phyloP scores from a whole-genome alignment of 306 rosid genomes.

The Glycyrrhiza uralensis region DNA sequence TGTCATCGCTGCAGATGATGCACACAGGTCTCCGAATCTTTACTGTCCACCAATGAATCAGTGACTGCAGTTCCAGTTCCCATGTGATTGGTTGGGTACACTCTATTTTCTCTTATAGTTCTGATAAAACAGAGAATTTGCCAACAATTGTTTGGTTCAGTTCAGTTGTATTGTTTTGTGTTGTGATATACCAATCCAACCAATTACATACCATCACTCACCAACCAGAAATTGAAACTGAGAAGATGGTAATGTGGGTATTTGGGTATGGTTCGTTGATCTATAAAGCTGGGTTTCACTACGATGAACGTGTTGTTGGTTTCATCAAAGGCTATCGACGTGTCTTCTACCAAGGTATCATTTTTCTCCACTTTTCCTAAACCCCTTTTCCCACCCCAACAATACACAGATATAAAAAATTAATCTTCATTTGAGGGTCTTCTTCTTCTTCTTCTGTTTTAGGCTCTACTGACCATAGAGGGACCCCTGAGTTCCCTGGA shows the following conservation, averaged over 20 bases:
- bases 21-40: too few relatives aligned
- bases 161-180: not conserved
- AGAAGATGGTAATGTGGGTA: conserved; percentile 71
- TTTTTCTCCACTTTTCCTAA: not conserved
- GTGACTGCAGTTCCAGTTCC: not conserved
- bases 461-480: conserved; percentile 98
- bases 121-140: not conserved
- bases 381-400: not conserved
- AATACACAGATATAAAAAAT: not conserved
- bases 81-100: conserved; percentile 4
- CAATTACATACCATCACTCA: not conserved
- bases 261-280: conserved; percentile 92
- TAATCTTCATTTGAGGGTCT: not conserved
- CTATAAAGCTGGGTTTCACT: conserved; percentile 72
- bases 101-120: not conserved
- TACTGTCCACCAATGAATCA: not conserved
- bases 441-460: conserved; percentile 15
- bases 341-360: conserved; percentile 80
- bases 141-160: not conserved
- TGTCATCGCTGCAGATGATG: too few relatives aligned
- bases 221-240: not conserved
- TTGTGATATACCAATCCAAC: not conserved
- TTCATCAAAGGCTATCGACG: conserved; percentile 90
- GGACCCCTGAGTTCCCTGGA: conserved; percentile 83
- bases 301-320: conserved; percentile 64